phyloP scores from a whole-genome alignment of 306 rosid species.

The Lupinus albus region DNA sequence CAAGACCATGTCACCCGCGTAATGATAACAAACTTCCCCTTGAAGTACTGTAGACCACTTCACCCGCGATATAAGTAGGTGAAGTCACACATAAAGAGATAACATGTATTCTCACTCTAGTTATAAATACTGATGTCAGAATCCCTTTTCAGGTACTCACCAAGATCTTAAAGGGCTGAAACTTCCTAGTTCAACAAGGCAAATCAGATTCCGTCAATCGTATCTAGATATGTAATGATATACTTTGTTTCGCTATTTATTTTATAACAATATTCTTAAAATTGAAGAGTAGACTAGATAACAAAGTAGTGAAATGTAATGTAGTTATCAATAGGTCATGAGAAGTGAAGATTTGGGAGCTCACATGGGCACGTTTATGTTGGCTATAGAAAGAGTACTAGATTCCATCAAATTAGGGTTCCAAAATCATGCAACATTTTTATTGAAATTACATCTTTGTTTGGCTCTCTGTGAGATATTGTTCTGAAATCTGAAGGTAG shows the following conservation, averaged over 20 bases:
- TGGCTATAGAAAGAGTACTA: conserved; percentile 37
- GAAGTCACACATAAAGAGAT: no score
- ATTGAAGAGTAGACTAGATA: conserved; percentile 9
- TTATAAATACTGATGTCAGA: no score
- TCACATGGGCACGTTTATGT: conserved; percentile 45
- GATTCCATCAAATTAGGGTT: conserved; percentile 47
- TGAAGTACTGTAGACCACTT: no score
- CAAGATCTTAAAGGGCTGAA: no score
- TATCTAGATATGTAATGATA: no score
- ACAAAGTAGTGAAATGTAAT: conserved; percentile 23
- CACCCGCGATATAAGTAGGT: no score
- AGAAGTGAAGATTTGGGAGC: conserved; percentile 40
- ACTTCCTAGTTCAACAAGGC: no score
- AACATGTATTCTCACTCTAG: no score
- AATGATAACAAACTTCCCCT: no score
- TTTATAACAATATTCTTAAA: not conserved
- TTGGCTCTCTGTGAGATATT: conserved; percentile 46
- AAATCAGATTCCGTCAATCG: no score
- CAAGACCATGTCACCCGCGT: no score
- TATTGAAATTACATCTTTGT: conserved; percentile 51
- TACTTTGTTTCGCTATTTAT: not conserved
- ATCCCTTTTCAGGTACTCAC: no score
- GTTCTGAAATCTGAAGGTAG: conserved; percentile 46
- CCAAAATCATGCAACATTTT: conserved; percentile 51
- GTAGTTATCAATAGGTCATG: conserved; percentile 22